Base-by-base conservation (phyloP, 192 early-diverging fungal species). In the Umbelopsis ramanniana region DNA sequence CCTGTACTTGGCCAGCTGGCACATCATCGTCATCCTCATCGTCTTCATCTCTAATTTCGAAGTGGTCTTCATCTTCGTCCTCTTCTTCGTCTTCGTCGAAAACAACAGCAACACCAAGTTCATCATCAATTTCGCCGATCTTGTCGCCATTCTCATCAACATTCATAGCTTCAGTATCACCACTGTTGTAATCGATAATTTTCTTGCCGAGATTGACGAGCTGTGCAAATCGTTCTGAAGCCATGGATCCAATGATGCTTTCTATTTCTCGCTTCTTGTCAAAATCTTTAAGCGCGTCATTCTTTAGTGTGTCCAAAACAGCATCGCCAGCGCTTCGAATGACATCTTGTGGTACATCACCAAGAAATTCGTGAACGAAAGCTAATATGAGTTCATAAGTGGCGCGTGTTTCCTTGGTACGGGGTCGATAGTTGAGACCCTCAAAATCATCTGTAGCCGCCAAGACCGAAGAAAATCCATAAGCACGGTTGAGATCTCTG, bases 1-100 rank as follows among this genome's bases (percentile, higher is more conserved):
- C 67, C 67, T 70, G 74, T 26, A 68, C 74, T 15, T 71, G 73
- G 33, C 76, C 68, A 29, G 71, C 72, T 60, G 78, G 70, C 23
- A 75, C 68, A 33, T 73, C 83, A 11, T 81, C 84, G 37, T 83
- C 82, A 26, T 88, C 89, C 0, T 85, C 85, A 1, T 89, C 90
- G 0, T 76, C 86, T n/a, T 89, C 90, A 10, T 80, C 79, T 53
- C 66, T 73, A 6, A 84, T 81, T 71, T 90, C 89, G 66, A 85
- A 83, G 50, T 88, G 84, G 54, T 89, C 91, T 45, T 87, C 88
- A 29, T 82, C 90, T 57, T 93, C 92, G 17, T 93, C 92, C 7
- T 93, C 92, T 21, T 98, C 96, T 14, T 97, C 94, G 17, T 96
- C 95, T 53, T 96, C 97, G 72, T 96, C 97, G 81, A 99, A 97